Base-by-base conservation (phyloP, 1,284 basidiomycete genomes). In the Ustilago crameri region DNA sequence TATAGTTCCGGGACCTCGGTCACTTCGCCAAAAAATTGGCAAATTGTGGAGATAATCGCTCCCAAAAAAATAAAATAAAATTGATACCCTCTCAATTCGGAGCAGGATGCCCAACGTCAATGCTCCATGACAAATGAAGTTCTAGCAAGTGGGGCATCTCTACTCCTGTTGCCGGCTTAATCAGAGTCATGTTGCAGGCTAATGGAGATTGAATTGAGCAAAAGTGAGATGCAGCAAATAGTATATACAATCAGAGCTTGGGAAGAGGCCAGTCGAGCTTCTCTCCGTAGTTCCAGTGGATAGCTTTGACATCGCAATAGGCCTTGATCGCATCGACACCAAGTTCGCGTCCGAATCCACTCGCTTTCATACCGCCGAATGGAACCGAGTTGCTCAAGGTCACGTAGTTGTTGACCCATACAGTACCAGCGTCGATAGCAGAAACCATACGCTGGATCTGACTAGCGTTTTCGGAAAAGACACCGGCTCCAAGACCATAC, bases 381-480 rank as follows among this genome's bases (percentile, higher is more conserved):
- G 70, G 66, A 10, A 73, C 62, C 26, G 70, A 59, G 14, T 58
- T 51, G 62, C 53, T 65, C 40, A 74, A 42, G 30, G 50, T 50
- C 18, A 58, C 50, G 57, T 66, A 66, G 23, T 64, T 59, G 86
- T 95, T 94, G 74, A 92, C 84, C 88, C 89, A 92, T 0, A 88
- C 88, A 3, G 92, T 93, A 30, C 94, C 94, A 2, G 93, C 91
- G 72, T 92, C 88, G 69, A 95, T 85, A 0, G 91, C 93, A 22
- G 89, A 86, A 60, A 87, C 88, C 84, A 95, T 84, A 84, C 95
- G 87, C 76, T 88, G 87, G 18, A 68, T 57, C 50, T 57, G 53
- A 20, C 53, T 57, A 4, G 58, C 58, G 24, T 68, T 62, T 32
- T 61, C 52, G 22, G 91, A 89, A 86, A 95, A 95, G 58, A 97